Base-by-base conservation (phyloP, 2,329 filamentous ascomycete species). In the Pyrenophora teres region DNA sequence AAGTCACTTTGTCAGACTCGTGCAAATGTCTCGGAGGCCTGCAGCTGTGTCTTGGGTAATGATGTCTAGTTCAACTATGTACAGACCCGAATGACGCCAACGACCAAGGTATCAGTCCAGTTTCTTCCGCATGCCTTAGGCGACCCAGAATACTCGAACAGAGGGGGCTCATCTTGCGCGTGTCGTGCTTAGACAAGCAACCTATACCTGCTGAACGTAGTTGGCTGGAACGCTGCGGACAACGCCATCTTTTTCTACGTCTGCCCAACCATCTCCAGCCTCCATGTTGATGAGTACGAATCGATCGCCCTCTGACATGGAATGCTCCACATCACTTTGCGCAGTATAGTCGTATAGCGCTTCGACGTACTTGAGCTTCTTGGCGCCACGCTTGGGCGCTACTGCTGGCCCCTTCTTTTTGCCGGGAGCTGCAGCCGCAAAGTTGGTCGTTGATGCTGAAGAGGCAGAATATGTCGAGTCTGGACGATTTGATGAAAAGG, bases 331-430 rank as follows among this genome's bases (percentile, higher is more conserved):
- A 5, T 95, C 90, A 60, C 86, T 92, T 65, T 91, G 87, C 15
- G 93, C 91, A 44, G 87, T 81, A 72, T 99, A 99, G 43, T 94
- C 90, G 72, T 97, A 99, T 64, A 97, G 62, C 1, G 94, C 94
- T 71, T 96, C 89, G 1, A 95, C 93, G 65, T 97, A 96, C 69
- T 88, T 90, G 31, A 97, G 80, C 73, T 96, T 96, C 83, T 96
- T 97, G 3, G 92, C 92, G 12, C 92, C 92, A 8, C 92, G 85
- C 62, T 87, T 87, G 3, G 94, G 94, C 12, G 94, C 94, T 4
- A 99, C 94, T 0, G 88, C 92, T 0, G 92, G 92, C 0, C 92
- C 92, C 72, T 95, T 92, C 75, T 95, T 96, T 78, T 92, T 96
- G 3, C 77, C 75, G 8, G 59, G 56, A 43, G 57, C 50, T 4